These are phyloP conservation scores for Curvularia eragrostidis DNA, from an alignment of 2,329 filamentous ascomycete species.

Conservation along the genomic window DNA sequence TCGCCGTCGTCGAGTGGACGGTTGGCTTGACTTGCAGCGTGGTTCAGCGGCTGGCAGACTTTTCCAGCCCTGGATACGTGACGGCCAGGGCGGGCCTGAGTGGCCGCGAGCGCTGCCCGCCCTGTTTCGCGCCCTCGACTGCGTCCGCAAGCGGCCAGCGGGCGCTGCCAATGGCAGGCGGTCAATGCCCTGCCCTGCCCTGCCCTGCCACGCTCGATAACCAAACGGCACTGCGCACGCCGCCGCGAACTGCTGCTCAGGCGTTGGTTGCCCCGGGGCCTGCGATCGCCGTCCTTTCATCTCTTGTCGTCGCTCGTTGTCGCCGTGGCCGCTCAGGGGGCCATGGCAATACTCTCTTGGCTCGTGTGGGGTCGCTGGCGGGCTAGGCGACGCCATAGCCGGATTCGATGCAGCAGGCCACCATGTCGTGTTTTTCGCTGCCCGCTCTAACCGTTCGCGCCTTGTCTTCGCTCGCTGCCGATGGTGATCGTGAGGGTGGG, in stretches of 20 bases:
- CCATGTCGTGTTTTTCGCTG: constrained; percentile 8
- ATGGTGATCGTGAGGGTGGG: background rate
- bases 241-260: background rate
- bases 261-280: constrained; percentile 5
- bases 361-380: constrained; percentile 13
- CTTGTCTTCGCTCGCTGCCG: background rate
- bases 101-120: background rate
- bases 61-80: background rate
- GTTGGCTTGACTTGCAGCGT: too few relatives aligned
- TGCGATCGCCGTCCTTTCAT: constrained; percentile 32
- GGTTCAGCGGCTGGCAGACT: too few relatives aligned
- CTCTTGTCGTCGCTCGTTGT: background rate
- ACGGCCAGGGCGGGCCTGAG: constrained; percentile 1
- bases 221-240: background rate
- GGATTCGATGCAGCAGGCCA: constrained; percentile 12
- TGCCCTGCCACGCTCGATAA: too few relatives aligned
- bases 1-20: too few relatives aligned
- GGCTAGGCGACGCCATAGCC: constrained; percentile 19
- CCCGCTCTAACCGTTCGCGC: constrained; percentile 15
- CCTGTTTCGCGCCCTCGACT: constrained; percentile 8
- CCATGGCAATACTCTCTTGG: background rate
- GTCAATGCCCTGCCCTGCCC: too few relatives aligned
- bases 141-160: background rate
- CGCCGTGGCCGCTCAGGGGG: constrained; percentile 23
- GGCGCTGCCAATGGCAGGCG: background rate